Evolutionary conservation across 352 stramenopile genomes (phyloP).

Genomic region (Globisporangium canariense): DNA sequence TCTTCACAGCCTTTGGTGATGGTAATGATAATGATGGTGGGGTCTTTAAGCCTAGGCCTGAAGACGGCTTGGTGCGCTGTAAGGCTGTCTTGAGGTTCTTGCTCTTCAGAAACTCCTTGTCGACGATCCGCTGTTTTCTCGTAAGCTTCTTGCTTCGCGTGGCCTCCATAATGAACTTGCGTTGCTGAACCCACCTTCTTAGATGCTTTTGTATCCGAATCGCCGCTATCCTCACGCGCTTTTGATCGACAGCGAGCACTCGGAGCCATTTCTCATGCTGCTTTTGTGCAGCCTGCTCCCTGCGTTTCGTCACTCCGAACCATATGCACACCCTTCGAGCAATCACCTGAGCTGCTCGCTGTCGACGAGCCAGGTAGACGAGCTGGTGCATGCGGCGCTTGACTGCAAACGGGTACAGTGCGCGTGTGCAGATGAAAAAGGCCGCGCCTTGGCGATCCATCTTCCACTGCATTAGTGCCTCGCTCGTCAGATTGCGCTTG

Average conservation of each 20-base stretch:
- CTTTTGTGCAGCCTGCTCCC: slow-evolving; percentile 14
- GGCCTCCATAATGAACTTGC: slow-evolving; percentile 31
- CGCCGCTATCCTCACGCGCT: slow-evolving; percentile 17
- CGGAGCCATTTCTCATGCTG: slow-evolving; percentile 26
- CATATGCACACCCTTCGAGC: slow-evolving; percentile 18
- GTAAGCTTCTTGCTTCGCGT: slow-evolving; percentile 30
- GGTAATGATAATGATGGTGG: background rate
- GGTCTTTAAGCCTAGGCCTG: background rate
- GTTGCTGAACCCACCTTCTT: slow-evolving; percentile 42
- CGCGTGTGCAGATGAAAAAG: slow-evolving; percentile 38
- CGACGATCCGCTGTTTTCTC: slow-evolving; percentile 20
- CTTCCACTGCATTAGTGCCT: slow-evolving; percentile 38
- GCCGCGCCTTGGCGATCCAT: slow-evolving; percentile 42
- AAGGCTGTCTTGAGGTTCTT: background rate
- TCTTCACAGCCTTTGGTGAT: background rate
- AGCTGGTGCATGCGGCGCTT: slow-evolving; percentile 29
- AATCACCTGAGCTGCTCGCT: slow-evolving; percentile 23
- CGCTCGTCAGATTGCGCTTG: slow-evolving; percentile 32
- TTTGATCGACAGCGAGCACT: slow-evolving; percentile 25
- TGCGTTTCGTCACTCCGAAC: slow-evolving; percentile 17
- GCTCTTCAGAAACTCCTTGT: slow-evolving; percentile 20
- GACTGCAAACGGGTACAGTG: slow-evolving; percentile 43
- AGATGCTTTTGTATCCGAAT: slow-evolving; percentile 49
- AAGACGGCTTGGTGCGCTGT: background rate
- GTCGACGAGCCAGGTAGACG: slow-evolving; percentile 18